Base-by-base conservation (phyloP, 345 rosid species). In the Aethionema arabicum region DNA sequence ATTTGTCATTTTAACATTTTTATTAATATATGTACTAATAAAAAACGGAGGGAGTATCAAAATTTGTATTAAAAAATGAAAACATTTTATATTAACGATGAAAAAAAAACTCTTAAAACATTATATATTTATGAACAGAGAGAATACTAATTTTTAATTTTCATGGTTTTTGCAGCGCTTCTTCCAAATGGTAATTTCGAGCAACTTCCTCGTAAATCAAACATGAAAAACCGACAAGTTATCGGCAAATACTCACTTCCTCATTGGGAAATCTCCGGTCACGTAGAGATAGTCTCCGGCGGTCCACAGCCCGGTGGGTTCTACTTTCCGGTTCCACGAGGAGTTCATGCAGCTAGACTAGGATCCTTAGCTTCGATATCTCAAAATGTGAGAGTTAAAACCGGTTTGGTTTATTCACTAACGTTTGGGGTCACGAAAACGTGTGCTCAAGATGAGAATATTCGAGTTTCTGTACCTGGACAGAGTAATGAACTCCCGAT, bases 291-390 rank as follows among this genome's bases (percentile, higher is more conserved):
- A 58, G 77, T 91, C 52, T 80, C 87, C 0, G 91, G 90, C 0
- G 98, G 98, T 46, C 91, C 95, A 0, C 95, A 88, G 53, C 95
- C 96, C 0, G 88, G 98, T 0, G 92, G 98, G 4, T 86, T 91
- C 72, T 88, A 63, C 70, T 69, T 80, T 0, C 55, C 82, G 1
- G 72, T 91, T 29, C 91, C 98, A 1, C 86, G 95, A 0, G 98
- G 96, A 1, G 67, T 68, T 50, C 96, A 86, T 4, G 98, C 98
- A 0, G 85, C 82, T 32, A 80, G 85, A 72, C 78, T 91, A 11
- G 98, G 98, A 48, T 88, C 86, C 74, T 77, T 86, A 68, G 98
- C 82, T 4, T 81, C 88, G 3, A 70, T 91, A 67, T 84, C 96
- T 39, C 96, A 91, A 42, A 47, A 50, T 1, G 69, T 90, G 37